Percentiles rank a stretch among this genome's conserved stretches.
phyloP scores from a whole-genome alignment of 23 red algal genomes.

The Cyanidiococcus yangmingshanensis region DNA sequence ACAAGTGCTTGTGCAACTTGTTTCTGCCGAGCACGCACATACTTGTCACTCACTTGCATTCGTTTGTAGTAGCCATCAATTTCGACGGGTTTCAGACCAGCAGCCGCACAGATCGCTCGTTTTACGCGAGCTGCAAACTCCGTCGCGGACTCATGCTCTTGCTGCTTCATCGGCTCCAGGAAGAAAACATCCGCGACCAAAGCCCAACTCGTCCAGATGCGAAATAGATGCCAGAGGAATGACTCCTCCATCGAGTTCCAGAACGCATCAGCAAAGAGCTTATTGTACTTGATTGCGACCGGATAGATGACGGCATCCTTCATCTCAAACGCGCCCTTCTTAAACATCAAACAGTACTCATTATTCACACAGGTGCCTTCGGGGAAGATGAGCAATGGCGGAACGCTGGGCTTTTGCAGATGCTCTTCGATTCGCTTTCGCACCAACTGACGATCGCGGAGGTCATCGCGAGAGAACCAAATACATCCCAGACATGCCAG shows the following conservation, averaged over 20 bases:
- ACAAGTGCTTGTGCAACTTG: not conserved
- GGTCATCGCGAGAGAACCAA: conserved; percentile 37
- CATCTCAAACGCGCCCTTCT: conserved; percentile 52
- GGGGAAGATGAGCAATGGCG: conserved; percentile 44
- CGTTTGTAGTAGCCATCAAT: conserved; percentile 44
- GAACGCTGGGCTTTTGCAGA: conserved; percentile 17
- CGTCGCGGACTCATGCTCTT: conserved; percentile 20
- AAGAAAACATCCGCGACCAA: conserved; percentile 34
- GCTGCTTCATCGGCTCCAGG: conserved; percentile 20
- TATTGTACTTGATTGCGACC: conserved; percentile 48
- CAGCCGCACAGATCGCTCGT: conserved; percentile 19
- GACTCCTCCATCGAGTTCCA: conserved; percentile 34
- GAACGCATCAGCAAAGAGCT: conserved; percentile 40
- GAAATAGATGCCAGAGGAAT: conserved; percentile 30
- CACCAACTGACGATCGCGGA: conserved; percentile 31
- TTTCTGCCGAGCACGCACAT: not conserved
- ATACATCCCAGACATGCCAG: conserved; percentile 34
- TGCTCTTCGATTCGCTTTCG: conserved; percentile 31
- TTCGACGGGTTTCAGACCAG: conserved; percentile 23
- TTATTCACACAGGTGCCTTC: conserved; percentile 54
- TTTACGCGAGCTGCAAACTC: conserved; percentile 42
- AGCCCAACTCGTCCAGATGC: conserved; percentile 35
- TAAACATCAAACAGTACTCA: conserved; percentile 50
- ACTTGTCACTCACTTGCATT: conserved; percentile 20
- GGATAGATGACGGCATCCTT: conserved; percentile 30